phyloP scores from a whole-genome alignment of 306 rosid genomes.

The Cucurbita argyrosperma region DNA sequence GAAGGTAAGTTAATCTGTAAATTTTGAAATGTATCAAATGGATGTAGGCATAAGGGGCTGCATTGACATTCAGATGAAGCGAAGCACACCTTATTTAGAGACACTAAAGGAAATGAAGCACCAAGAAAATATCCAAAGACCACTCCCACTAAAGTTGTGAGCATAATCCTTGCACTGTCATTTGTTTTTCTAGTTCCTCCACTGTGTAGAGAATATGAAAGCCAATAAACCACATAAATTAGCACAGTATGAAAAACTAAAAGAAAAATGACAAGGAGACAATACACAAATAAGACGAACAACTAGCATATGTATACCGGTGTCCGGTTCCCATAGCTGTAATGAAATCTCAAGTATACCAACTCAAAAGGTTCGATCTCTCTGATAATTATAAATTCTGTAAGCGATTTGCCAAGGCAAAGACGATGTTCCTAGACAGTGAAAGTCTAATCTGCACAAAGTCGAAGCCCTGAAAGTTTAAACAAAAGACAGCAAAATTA shows the following conservation, averaged over 20 bases:
- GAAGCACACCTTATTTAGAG: slow-evolving; percentile 48
- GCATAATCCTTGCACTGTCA: slow-evolving; percentile 41
- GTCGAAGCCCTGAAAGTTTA: slow-evolving; percentile 1
- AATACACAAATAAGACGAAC: not conserved
- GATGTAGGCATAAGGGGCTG: slow-evolving; percentile 4
- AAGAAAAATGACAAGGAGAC: not conserved
- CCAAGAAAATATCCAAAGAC: slow-evolving; percentile 73
- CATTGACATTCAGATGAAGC: not conserved
- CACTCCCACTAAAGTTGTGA: slow-evolving; percentile 49
- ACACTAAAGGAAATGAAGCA: slow-evolving; percentile 43
- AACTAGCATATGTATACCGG: slow-evolving; percentile 16
- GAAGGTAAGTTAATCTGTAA: slow-evolving; percentile 77
- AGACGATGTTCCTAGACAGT: slow-evolving; percentile 18
- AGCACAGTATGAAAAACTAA: not conserved
- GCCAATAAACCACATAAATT: slow-evolving; percentile 6
- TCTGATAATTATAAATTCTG: slow-evolving; percentile 14
- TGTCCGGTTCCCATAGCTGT: slow-evolving; percentile 14
- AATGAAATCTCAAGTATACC: slow-evolving; percentile 20
- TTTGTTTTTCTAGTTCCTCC: slow-evolving; percentile 35
- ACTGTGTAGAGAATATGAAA: slow-evolving; percentile 23
- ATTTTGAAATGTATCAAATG: slow-evolving; percentile 16
- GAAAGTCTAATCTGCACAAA: not conserved
- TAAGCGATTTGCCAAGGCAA: slow-evolving; percentile 16
- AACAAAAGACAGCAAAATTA: not conserved
- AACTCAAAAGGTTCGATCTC: slow-evolving; percentile 17